phyloP scores from a whole-genome alignment of 176 grass and related monocot genomes.

The Musa itinerans region DNA sequence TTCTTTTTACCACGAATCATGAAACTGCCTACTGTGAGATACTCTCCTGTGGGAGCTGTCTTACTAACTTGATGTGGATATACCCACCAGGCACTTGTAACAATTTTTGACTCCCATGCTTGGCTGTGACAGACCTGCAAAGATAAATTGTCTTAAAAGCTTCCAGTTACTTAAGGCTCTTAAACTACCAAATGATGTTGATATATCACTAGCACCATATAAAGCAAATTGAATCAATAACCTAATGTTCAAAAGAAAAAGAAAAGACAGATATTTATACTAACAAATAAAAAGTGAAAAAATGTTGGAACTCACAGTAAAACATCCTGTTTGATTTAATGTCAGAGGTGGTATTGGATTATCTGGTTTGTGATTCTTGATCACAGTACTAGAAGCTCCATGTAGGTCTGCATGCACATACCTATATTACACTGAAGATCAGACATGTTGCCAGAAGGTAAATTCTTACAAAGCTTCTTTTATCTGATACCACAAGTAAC shows the following conservation, averaged over 20 bases:
- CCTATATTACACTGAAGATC: conserved; percentile 29
- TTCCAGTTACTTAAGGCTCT: conserved; percentile 10
- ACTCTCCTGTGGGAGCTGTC: conserved; percentile 90
- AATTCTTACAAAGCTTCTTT: background rate
- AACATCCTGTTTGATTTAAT: conserved; percentile 89
- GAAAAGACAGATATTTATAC: background rate
- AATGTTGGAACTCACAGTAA: conserved; percentile 55
- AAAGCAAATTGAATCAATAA: conserved; percentile 8
- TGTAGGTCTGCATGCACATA: conserved; percentile 91
- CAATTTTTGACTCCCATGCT: conserved; percentile 96
- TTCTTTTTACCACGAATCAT: conserved; percentile 98
- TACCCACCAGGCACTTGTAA: conserved; percentile 98
- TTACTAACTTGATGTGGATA: conserved; percentile 98
- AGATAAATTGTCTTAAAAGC: conserved; percentile 5
- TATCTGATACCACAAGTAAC: background rate
- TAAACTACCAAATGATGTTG: background rate
- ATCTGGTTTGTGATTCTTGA: conserved; percentile 87
- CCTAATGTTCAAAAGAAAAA: background rate
- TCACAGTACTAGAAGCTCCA: conserved; percentile 96
- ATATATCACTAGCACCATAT: conserved; percentile 7
- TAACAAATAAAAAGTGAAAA: background rate
- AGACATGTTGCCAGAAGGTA: background rate
- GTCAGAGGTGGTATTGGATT: conserved; percentile 79
- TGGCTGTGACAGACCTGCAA: conserved; percentile 90
- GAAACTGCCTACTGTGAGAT: conserved; percentile 95